A percentile compares a stretch with the other conserved stretches of the same genome.
Evolutionary conservation across 2,329 filamentous ascomycete species (phyloP).

Genomic region (Helminthosporium solani): DNA sequence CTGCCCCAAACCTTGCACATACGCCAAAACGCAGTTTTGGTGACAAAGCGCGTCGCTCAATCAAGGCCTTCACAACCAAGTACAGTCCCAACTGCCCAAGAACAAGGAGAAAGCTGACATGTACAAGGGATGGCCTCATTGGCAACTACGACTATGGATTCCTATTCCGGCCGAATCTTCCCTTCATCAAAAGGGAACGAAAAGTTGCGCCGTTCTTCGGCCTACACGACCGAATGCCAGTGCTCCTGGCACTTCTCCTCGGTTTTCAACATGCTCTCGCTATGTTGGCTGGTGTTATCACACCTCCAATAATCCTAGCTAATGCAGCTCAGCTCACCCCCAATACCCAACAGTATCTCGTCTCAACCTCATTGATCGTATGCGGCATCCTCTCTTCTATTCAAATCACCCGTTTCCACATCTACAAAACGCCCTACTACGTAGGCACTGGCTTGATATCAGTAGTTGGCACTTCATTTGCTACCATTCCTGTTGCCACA

Average conservation of each 20-base stretch:
- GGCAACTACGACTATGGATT: conserved; percentile 89
- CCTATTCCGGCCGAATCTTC: conserved; percentile 78
- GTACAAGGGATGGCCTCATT: conserved; percentile 66
- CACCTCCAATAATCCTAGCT: conserved; percentile 72
- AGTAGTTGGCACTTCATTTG: conserved; percentile 76
- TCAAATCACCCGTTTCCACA: conserved; percentile 76
- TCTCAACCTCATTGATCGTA: conserved; percentile 76
- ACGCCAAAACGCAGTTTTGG: conserved; percentile 44
- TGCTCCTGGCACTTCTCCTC: conserved; percentile 70
- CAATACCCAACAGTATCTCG: conserved; percentile 70
- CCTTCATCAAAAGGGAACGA: conserved; percentile 69
- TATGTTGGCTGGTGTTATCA: conserved; percentile 70
- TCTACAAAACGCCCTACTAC: conserved; percentile 67
- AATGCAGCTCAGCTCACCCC: conserved; percentile 63
- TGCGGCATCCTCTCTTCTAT: conserved; percentile 72
- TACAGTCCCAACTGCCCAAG: conserved; percentile 23
- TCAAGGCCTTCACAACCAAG: conserved; percentile 53
- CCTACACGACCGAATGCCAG: conserved; percentile 75
- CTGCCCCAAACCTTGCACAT: conserved; percentile 45
- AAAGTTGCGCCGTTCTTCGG: conserved; percentile 77
- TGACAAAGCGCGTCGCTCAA: conserved; percentile 43
- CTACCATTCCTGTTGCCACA: conserved; percentile 71
- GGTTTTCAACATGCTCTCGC: conserved; percentile 78
- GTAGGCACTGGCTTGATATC: conserved; percentile 72
- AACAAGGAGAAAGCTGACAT: conserved; percentile 11